Evolutionary conservation across 2,329 filamentous ascomycete species (phyloP).

Genomic region (Sporothrix phasma): DNA sequence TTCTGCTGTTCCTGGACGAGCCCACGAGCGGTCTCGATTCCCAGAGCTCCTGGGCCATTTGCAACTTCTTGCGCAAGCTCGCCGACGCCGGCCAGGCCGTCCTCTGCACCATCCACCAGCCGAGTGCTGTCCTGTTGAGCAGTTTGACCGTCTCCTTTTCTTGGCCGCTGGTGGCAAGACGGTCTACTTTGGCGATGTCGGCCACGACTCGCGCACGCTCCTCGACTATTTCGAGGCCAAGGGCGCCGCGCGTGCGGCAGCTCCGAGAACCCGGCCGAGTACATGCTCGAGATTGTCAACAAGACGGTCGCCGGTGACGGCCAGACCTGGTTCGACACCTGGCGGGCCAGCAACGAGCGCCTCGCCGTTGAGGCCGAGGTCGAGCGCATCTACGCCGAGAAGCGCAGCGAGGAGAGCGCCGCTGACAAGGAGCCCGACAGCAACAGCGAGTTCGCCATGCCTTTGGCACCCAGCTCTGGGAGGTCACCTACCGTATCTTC

Average conservation of each 20-base stretch:
- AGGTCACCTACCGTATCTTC: slow-evolving; percentile 56
- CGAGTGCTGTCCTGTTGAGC: slow-evolving; percentile 17
- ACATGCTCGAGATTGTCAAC: slow-evolving; percentile 52
- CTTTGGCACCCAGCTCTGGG: slow-evolving; percentile 51
- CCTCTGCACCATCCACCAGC: slow-evolving; percentile 25
- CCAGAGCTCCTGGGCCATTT: slow-evolving; percentile 54
- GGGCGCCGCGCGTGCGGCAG: slow-evolving; percentile 45
- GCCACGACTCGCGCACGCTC: slow-evolving; percentile 56
- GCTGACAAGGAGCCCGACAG: slow-evolving; percentile 23
- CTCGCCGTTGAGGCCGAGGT: slow-evolving; percentile 61
- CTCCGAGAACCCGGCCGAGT: slow-evolving; percentile 71
- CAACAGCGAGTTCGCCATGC: slow-evolving; percentile 57
- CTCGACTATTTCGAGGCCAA: slow-evolving; percentile 61
- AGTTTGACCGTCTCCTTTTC: slow-evolving; percentile 17
- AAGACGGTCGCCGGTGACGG: slow-evolving; percentile 44
- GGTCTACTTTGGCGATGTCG: slow-evolving; percentile 34
- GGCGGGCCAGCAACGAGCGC: slow-evolving; percentile 39
- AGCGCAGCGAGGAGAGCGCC: slow-evolving; percentile 34
- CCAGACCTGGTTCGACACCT: slow-evolving; percentile 49
- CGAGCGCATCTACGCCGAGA: slow-evolving; percentile 15
- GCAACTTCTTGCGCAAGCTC: slow-evolving; percentile 51
- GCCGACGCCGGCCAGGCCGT: slow-evolving; percentile 27
- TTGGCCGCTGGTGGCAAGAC: slow-evolving; percentile 15
- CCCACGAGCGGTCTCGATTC: slow-evolving; percentile 53
- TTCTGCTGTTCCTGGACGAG: slow-evolving; percentile 53